phyloP scores from a whole-genome alignment of 176 grass and related monocot species.

The Ensete glaucum region DNA sequence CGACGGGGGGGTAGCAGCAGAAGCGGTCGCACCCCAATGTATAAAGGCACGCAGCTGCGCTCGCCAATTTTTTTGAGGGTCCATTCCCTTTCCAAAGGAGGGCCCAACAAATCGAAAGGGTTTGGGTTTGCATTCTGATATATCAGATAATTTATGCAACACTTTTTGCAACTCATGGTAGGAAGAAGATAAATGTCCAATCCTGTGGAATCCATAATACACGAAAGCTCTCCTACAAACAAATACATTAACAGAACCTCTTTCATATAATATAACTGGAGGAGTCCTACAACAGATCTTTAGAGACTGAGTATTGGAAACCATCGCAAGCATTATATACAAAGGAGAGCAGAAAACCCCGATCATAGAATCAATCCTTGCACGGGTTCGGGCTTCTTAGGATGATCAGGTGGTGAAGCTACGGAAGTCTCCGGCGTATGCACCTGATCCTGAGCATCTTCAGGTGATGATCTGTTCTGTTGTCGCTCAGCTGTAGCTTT shows the following conservation, averaged over 20 bases:
- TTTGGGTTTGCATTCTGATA: too few relatives aligned
- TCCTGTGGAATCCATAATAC: too few relatives aligned
- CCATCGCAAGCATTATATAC: not conserved
- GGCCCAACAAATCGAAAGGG: too few relatives aligned
- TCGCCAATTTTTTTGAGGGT: too few relatives aligned
- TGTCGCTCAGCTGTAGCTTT: not conserved
- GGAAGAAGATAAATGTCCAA: too few relatives aligned
- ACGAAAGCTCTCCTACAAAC: too few relatives aligned
- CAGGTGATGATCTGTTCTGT: not conserved
- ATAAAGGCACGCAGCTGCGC: too few relatives aligned
- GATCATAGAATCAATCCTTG: constrained; percentile 11
- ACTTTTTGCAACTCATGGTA: too few relatives aligned
- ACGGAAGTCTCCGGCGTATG: not conserved
- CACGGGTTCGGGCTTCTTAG: not conserved
- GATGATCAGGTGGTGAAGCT: not conserved
- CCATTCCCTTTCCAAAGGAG: too few relatives aligned
- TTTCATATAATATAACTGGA: not conserved
- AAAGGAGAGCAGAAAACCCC: not conserved
- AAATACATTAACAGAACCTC: not conserved
- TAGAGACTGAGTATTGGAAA: not conserved
- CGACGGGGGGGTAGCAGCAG: too few relatives aligned
- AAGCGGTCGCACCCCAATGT: too few relatives aligned
- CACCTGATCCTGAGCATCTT: not conserved
- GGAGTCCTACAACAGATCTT: not conserved
- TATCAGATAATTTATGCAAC: too few relatives aligned